phyloP scores from a whole-genome alignment of 495 filamentous ascomycete species.

The Penicillium desertorum region DNA sequence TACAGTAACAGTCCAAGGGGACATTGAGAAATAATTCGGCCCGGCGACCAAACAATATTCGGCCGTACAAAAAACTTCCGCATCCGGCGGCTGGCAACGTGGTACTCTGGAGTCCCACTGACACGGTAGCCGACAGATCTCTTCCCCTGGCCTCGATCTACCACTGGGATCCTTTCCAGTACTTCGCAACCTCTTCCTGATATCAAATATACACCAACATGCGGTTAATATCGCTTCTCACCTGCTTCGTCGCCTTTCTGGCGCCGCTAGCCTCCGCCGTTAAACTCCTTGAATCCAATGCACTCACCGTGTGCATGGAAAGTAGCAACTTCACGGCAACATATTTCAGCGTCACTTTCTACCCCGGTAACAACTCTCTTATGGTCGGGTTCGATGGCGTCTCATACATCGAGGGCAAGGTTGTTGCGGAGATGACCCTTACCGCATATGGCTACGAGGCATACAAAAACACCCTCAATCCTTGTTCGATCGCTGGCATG shows the following conservation, averaged over 20 bases:
- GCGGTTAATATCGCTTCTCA: conserved; percentile 42
- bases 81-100: conserved; percentile 44
- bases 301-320: conserved; percentile 73
- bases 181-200: conserved; percentile 14
- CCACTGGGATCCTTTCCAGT: conserved; percentile 11
- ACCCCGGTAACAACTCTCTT: conserved; percentile 70
- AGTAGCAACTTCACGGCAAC: conserved; percentile 80
- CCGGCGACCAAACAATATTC: conserved; percentile 13
- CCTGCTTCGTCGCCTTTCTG: conserved; percentile 41
- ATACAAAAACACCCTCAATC: conserved; percentile 64
- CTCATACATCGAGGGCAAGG: conserved; percentile 81
- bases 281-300: conserved; percentile 65
- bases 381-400: conserved; percentile 76
- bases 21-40: conserved; percentile 10
- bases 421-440: conserved; percentile 73
- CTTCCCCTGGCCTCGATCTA: conserved; percentile 20
- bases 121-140: conserved; percentile 30
- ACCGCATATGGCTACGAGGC: conserved; percentile 79
- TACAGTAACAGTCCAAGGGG: conserved; percentile 3
- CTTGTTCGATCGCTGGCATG: conserved; percentile 66
- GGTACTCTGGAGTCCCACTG: conserved; percentile 40
- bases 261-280: conserved; percentile 42
- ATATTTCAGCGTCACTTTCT: conserved; percentile 78
- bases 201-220: conserved; percentile 28
- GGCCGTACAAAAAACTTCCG: conserved; percentile 31